Percentiles rank a stretch among this genome's conserved stretches.
phyloP scores from a whole-genome alignment of 1,284 basidiomycete genomes.

The Chiua sp. region DNA sequence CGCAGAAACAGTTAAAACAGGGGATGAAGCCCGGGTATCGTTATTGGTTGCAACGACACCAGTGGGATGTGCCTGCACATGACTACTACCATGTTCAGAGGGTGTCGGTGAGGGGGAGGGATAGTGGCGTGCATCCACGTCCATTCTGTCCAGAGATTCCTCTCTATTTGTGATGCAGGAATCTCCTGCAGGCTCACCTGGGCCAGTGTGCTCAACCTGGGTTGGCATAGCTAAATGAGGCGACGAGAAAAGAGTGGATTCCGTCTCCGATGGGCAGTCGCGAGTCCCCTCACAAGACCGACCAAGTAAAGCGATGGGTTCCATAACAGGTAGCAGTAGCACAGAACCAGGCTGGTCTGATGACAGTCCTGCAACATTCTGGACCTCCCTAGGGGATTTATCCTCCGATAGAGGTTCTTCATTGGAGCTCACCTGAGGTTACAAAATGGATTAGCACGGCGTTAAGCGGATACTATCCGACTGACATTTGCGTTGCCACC shows the following conservation, averaged over 20 bases:
- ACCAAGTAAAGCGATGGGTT: background rate
- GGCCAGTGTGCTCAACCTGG: background rate
- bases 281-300: background rate
- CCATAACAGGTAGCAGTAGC: background rate
- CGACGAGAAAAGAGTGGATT: background rate
- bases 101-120: constrained; percentile 33
- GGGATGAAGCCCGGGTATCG: constrained; percentile 14
- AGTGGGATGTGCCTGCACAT: background rate
- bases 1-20: constrained; percentile 11
- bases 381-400: background rate
- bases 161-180: background rate
- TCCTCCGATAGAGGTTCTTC: constrained; percentile 1
- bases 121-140: background rate
- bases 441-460: constrained; percentile 11
- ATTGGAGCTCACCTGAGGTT: constrained; percentile 5
- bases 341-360: background rate
- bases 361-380: background rate
- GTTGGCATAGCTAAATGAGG: constrained; percentile 2
- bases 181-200: background rate
- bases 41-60: background rate
- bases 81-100: constrained; percentile 36
- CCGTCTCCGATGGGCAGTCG: background rate
- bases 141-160: background rate
- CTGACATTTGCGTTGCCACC: constrained; percentile 10
- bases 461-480: background rate